These are phyloP conservation scores for Alternaria conjuncta DNA, from an alignment of 2,329 filamentous ascomycete species.

Conservation along the genomic window DNA sequence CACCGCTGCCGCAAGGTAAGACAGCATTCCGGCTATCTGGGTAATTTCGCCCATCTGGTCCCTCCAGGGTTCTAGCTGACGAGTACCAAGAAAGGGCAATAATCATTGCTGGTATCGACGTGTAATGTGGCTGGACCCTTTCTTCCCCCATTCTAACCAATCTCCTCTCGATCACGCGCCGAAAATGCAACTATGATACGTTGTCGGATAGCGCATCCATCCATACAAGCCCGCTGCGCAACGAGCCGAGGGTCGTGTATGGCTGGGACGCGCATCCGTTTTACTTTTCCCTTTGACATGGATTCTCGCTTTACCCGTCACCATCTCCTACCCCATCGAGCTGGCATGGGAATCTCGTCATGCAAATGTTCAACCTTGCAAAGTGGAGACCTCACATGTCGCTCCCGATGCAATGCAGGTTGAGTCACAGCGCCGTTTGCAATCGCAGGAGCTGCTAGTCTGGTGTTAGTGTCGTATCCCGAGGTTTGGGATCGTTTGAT, in stretches of 20 bases:
- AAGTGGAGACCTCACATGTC: not conserved
- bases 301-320: not conserved
- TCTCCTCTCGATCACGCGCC: not conserved
- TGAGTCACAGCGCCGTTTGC: not conserved
- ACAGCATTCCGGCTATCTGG: not conserved
- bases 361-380: not conserved
- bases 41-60: not conserved
- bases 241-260: not conserved
- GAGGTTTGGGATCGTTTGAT: not conserved
- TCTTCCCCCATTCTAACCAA: not conserved
- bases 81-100: not conserved
- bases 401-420: not conserved
- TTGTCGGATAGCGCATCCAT: not conserved
- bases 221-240: conserved; percentile 6
- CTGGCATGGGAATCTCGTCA: not conserved
- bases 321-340: not conserved
- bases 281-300: not conserved
- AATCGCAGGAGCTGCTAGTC: not conserved
- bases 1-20: not conserved
- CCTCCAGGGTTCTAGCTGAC: not conserved
- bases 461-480: not conserved
- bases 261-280: not conserved
- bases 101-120: not conserved
- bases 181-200: not conserved
- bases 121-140: conserved; percentile 9